These are phyloP conservation scores for Vigna nakashimae DNA, from an alignment of 306 rosid species.

Conservation along the genomic window DNA sequence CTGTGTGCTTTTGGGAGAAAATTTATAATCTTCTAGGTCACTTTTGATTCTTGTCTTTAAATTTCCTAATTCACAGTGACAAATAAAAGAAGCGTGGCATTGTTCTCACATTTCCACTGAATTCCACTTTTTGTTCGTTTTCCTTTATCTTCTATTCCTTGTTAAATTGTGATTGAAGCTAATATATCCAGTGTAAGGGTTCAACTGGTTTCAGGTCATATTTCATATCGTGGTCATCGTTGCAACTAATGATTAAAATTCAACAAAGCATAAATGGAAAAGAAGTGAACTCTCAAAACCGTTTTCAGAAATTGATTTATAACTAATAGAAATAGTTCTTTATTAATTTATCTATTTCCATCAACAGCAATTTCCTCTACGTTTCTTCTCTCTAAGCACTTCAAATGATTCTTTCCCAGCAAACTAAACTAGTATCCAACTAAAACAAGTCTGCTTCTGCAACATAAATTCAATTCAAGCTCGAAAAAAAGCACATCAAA, in stretches of 20 bases:
- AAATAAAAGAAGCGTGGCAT: no score
- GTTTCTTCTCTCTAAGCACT: not conserved
- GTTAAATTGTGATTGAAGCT: no score
- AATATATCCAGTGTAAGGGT: no score
- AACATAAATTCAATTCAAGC: conserved; percentile 17
- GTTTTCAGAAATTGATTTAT: not conserved
- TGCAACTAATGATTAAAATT: not conserved
- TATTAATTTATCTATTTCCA: not conserved
- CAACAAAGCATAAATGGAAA: not conserved
- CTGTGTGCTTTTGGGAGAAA: no score
- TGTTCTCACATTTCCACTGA: no score
- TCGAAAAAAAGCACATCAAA: not conserved
- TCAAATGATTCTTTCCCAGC: not conserved
- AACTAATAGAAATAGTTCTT: not conserved
- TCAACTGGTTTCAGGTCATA: not conserved
- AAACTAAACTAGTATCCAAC: conserved; percentile 3
- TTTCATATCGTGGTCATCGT: not conserved
- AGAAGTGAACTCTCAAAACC: not conserved
- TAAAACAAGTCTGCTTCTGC: conserved; percentile 1
- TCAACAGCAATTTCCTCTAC: conserved; percentile 10
- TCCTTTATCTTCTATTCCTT: no score
- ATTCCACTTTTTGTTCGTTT: no score
- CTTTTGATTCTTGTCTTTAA: no score
- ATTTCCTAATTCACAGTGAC: no score
- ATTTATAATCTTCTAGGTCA: no score